These are phyloP conservation scores for Luffa acutangula DNA, from an alignment of 306 rosid species.

Conservation along the genomic window DNA sequence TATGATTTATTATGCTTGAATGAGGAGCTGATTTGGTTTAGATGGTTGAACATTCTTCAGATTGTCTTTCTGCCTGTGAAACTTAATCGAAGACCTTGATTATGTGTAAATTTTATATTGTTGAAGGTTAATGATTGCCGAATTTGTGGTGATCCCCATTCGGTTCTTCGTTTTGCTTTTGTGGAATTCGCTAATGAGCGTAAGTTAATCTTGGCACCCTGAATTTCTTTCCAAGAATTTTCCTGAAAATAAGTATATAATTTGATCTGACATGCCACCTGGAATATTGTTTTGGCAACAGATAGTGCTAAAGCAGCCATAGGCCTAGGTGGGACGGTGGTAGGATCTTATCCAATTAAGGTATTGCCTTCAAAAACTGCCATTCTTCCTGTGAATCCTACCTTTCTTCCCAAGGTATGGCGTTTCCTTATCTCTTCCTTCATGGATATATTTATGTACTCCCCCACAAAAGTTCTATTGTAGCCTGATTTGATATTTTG, in stretches of 20 bases:
- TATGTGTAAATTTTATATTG: constrained; percentile 8
- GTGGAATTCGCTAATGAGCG: constrained; percentile 93
- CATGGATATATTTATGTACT: not conserved
- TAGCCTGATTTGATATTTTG: not conserved
- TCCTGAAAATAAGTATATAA: not conserved
- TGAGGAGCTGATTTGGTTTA: not conserved
- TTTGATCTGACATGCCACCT: constrained; percentile 11
- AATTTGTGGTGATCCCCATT: constrained; percentile 95
- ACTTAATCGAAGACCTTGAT: not conserved
- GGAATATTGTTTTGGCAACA: constrained; percentile 27
- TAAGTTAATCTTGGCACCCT: constrained; percentile 32
- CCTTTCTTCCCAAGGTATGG: constrained; percentile 90
- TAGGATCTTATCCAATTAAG: constrained; percentile 89
- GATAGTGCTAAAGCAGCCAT: constrained; percentile 87
- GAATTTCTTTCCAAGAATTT: not conserved
- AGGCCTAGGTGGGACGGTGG: constrained; percentile 84
- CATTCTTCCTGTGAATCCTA: constrained; percentile 95
- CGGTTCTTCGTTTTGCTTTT: constrained; percentile 96
- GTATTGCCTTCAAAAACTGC: constrained; percentile 97
- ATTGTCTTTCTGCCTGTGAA: not conserved
- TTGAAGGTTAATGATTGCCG: constrained; percentile 94
- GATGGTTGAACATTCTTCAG: not conserved
- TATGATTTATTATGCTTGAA: not conserved
- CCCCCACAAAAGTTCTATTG: constrained; percentile 1
- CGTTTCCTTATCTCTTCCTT: not conserved